Base-by-base conservation (phyloP, 148 eudicot species). In the Suaeda aralocaspica region DNA sequence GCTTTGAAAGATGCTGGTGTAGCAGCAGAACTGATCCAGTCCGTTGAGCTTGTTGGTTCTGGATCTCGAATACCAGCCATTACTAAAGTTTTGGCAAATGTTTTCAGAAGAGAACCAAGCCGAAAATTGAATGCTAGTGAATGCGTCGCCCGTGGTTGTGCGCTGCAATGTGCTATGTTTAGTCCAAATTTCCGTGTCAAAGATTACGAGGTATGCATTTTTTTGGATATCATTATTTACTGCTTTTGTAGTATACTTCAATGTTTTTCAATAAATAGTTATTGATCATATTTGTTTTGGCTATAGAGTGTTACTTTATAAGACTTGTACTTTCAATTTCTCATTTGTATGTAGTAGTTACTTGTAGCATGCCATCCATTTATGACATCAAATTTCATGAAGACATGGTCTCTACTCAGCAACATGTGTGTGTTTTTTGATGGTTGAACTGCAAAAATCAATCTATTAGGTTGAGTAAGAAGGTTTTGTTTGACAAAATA, bases 91-190 rank as follows among this genome's bases (percentile, higher is more conserved):
- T 63, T 94, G 78, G 66, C 77, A 66, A 77, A 88, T 26, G 11
- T 89, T 59, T 91, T 91, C 66, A 46, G 76, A 51, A 82, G 59
- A 78, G 96, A 94, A 73, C 91, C 96, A 2, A 78, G 93, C 10
- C 80, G 99, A 60, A 82, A 85, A 9, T 25, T 87, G 53, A 94
- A 91, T 83, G 97, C 97, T 33, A 94, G 97, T 66, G 99, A 94
- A 72, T 94, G 97, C 51, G 99, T 94, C 69, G 91, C 99, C 56
- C 92, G 96, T 78, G 99, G 99, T 6, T 94, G 97, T 81, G 99
- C 93, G 39, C 80, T 94, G 68, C 99, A 87, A 58, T 94, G 93
- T 76, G 99, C 99, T 59, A 94, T 94, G 99, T 89, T 94, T 74
- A 89, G 99, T 76, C 90, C 91, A 57, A 70, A 36, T 29, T 84